A percentile compares a stretch with the other conserved stretches of the same genome.
phyloP scores from a whole-genome alignment of 345 rosid genomes.

The Citrus hindsii region DNA sequence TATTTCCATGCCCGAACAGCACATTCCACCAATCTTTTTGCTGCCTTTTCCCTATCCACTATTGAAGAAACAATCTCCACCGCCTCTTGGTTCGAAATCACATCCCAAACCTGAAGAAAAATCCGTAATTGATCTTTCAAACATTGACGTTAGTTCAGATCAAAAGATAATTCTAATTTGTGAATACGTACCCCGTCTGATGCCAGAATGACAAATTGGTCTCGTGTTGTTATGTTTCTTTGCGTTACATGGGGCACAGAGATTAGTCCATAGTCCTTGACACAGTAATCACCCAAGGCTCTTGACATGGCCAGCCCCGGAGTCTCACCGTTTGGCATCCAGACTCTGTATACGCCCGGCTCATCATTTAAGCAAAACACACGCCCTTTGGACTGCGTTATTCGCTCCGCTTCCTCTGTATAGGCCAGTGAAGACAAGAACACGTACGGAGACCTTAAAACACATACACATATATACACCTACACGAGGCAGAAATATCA shows the following conservation, averaged over 20 bases:
- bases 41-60: slow-evolving; percentile 51
- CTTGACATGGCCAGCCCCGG: slow-evolving; percentile 82
- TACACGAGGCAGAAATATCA: background rate
- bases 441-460: background rate
- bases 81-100: slow-evolving; percentile 74
- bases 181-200: slow-evolving; percentile 62
- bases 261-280: slow-evolving; percentile 80
- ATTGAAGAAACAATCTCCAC: slow-evolving; percentile 60
- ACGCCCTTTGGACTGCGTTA: slow-evolving; percentile 56
- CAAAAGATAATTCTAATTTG: background rate
- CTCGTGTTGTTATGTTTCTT: slow-evolving; percentile 49
- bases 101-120: slow-evolving; percentile 71
- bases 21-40: slow-evolving; percentile 64
- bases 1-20: slow-evolving; percentile 71
- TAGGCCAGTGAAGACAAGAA: slow-evolving; percentile 2
- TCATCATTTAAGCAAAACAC: slow-evolving; percentile 69
- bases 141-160: background rate
- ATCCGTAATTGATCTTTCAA: background rate
- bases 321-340: slow-evolving; percentile 58
- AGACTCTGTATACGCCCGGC: slow-evolving; percentile 74
- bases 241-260: slow-evolving; percentile 69
- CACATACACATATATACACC: background rate
- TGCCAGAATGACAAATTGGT: slow-evolving; percentile 76
- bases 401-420: slow-evolving; percentile 85
- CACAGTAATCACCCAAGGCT: slow-evolving; percentile 82